Percentiles rank a stretch among this genome's conserved stretches.
Evolutionary conservation across 345 rosid genomes (phyloP).

Genomic region (Cardamine chenopodiifolia): DNA sequence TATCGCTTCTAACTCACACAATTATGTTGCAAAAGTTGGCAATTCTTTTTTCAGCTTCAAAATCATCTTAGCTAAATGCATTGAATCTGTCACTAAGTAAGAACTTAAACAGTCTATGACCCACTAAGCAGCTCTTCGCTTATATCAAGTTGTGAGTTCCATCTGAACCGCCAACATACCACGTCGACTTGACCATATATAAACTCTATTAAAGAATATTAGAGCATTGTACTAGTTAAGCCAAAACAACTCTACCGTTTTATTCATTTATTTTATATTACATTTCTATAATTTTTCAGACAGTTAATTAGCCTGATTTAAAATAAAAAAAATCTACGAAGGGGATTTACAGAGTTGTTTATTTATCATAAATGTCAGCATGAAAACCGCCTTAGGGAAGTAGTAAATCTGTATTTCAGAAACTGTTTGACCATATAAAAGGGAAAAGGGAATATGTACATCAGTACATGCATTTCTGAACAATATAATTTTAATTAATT

Average conservation of each 20-base stretch:
- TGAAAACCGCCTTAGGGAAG: constrained; percentile 24
- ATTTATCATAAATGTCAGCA: constrained; percentile 9
- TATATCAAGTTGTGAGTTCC: background rate
- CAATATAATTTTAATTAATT: background rate
- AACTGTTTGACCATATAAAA: constrained; percentile 22
- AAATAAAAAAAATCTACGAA: background rate
- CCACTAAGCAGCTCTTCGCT: background rate
- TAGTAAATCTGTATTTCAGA: constrained; percentile 24
- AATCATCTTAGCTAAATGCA: background rate
- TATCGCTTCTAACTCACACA: background rate
- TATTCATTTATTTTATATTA: background rate
- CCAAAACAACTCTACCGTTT: background rate
- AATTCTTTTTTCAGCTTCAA: background rate
- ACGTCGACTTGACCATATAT: background rate
- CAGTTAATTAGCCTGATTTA: background rate
- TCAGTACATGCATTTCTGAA: constrained; percentile 26
- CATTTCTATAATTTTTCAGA: background rate
- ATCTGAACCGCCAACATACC: background rate
- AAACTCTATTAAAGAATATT: background rate
- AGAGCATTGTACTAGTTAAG: background rate
- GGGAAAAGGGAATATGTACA: constrained; percentile 2
- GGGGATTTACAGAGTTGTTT: background rate
- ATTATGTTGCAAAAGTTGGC: background rate
- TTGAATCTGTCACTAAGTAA: background rate
- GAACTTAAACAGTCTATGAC: background rate